Evolutionary conservation across 228 moss, liverwort and hornwort genomes (phyloP).

Genomic region (Sphagnum magellanicum): DNA sequence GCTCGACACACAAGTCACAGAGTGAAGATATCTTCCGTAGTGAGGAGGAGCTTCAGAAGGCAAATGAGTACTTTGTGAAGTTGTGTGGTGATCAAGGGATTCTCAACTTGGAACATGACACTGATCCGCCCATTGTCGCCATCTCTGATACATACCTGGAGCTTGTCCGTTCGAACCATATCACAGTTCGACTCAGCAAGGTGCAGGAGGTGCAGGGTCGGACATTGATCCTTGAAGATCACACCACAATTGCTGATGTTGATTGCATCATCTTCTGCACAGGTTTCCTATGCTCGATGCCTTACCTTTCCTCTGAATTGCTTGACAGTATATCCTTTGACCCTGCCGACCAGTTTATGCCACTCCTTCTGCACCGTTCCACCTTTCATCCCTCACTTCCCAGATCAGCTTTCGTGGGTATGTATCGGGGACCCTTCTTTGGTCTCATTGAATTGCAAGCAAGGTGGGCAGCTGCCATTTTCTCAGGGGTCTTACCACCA

Average conservation of each 20-base stretch:
- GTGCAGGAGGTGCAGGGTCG: constrained; percentile 9
- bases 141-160: constrained; percentile 9
- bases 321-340: constrained; percentile 8
- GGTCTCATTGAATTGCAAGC: constrained; percentile 13
- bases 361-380: constrained; percentile 10
- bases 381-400: constrained; percentile 20
- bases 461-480: constrained; percentile 20
- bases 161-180: constrained; percentile 7
- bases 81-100: constrained; percentile 17
- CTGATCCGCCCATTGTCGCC: constrained; percentile 1
- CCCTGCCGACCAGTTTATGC: constrained; percentile 4
- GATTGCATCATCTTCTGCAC: constrained; percentile 16
- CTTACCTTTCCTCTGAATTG: constrained; percentile 14
- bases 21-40: background rate
- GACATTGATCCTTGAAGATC: constrained; percentile 12
- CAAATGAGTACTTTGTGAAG: constrained; percentile 4
- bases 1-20: background rate
- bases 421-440: constrained; percentile 4
- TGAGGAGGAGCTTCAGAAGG: background rate
- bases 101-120: constrained; percentile 6
- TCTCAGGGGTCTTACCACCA: constrained; percentile 11
- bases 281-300: constrained; percentile 10
- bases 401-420: constrained; percentile 9
- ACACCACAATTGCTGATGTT: constrained; percentile 3
- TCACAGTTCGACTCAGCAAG: constrained; percentile 8